Evolutionary conservation across 179 eudicot genomes (phyloP).

Genomic region (Sideroxylon spinosum): DNA sequence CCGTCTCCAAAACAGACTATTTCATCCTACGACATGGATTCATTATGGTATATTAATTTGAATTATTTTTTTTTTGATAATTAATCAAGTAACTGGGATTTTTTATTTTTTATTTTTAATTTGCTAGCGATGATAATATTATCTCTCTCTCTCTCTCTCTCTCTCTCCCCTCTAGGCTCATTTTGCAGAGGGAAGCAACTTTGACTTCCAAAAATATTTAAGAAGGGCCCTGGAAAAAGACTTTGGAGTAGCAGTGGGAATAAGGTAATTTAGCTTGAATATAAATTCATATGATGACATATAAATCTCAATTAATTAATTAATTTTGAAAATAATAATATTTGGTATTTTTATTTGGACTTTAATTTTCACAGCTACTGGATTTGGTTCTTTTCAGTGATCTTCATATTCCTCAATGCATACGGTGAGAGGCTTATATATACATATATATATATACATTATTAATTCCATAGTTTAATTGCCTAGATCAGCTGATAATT

Average conservation of each 20-base stretch:
- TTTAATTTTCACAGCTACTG: conserved; percentile 25
- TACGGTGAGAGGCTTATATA: conserved; percentile 23
- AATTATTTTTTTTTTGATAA: background rate
- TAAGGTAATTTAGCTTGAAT: conserved; percentile 24
- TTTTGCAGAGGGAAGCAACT: conserved; percentile 33
- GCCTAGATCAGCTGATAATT: background rate
- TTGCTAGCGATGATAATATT: background rate
- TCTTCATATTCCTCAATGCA: conserved; percentile 47
- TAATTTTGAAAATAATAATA: too few relatives aligned
- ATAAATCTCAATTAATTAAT: too few relatives aligned
- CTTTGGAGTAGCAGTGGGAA: conserved; percentile 37
- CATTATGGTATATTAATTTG: conserved; percentile 27
- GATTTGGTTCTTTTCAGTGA: conserved; percentile 41
- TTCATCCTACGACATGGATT: conserved; percentile 49
- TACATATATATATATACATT: background rate
- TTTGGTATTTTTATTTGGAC: background rate
- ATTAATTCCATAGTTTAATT: too few relatives aligned
- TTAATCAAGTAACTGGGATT: background rate
- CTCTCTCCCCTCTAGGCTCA: conserved; percentile 30
- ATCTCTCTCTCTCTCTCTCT: background rate
- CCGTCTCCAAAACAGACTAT: conserved; percentile 42
- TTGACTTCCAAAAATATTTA: conserved; percentile 36
- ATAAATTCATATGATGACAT: background rate
- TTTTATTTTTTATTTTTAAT: background rate
- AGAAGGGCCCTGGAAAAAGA: conserved; percentile 40